A percentile compares a stretch with the other conserved stretches of the same genome.
Conservation (phyloP, 2,329 filamentous ascomycete species). For the Colletotrichum somersetense region DNA sequence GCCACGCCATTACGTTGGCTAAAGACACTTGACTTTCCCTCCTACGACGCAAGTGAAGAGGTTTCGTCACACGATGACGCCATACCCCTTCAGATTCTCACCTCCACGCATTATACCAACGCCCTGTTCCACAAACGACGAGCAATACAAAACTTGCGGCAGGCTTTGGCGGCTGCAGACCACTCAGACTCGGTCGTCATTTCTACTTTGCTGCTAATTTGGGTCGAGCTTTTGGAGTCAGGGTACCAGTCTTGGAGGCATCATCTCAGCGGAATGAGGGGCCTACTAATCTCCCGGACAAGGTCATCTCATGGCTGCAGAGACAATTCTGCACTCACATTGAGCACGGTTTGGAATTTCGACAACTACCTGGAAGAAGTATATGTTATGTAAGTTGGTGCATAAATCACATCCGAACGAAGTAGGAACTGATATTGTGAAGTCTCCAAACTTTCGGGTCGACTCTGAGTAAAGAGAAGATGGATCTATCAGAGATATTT, state of each 20-base stretch:
- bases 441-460: background rate
- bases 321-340: background rate
- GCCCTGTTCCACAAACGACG: background rate
- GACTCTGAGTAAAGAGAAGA: background rate
- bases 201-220: background rate
- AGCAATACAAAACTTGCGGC: background rate
- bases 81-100: background rate
- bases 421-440: background rate
- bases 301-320: background rate
- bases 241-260: background rate
- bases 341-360: background rate
- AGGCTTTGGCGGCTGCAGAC: background rate
- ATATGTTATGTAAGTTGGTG: background rate
- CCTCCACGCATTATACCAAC: background rate
- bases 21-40: background rate
- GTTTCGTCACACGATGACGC: background rate
- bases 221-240: background rate
- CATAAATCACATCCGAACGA: too few species aligned
- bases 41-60: background rate
- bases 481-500: background rate
- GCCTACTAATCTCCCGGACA: background rate
- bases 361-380: background rate
- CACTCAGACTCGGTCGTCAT: background rate
- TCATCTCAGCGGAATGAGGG: background rate
- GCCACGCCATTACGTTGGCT: background rate